Conservation (phyloP, 106 monocot species). For the Platanthera zijinensis region DNA sequence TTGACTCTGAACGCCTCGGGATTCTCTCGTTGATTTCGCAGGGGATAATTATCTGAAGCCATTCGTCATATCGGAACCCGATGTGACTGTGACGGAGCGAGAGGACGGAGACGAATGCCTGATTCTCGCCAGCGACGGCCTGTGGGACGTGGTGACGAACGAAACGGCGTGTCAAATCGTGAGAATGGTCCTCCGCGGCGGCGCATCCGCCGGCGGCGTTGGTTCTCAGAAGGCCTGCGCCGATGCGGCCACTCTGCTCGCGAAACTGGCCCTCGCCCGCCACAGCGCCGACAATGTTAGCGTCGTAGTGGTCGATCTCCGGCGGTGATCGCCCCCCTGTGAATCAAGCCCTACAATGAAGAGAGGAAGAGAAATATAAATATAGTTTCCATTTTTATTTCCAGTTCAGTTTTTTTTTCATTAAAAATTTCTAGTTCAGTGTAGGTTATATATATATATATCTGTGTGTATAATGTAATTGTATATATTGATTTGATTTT, state of each 20-base stretch:
- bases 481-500: too few relatives aligned
- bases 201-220: not conserved
- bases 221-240: slow-evolving; percentile 53
- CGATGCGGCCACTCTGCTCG: slow-evolving; percentile 64
- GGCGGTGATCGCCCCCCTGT: not conserved
- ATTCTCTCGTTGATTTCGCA: not conserved
- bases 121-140: slow-evolving; percentile 64
- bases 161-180: slow-evolving; percentile 49
- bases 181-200: slow-evolving; percentile 32
- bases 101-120: slow-evolving; percentile 48
- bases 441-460: too few relatives aligned
- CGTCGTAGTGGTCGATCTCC: slow-evolving; percentile 72
- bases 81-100: slow-evolving; percentile 47
- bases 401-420: too few relatives aligned
- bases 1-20: not conserved
- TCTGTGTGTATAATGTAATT: too few relatives aligned
- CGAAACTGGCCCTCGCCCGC: slow-evolving; percentile 70
- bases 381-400: too few relatives aligned
- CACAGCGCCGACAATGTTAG: slow-evolving; percentile 64
- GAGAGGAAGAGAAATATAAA: too few relatives aligned
- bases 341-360: too few relatives aligned
- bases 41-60: slow-evolving; percentile 61
- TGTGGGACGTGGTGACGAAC: slow-evolving; percentile 74
- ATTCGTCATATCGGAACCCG: slow-evolving; percentile 55
- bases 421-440: too few relatives aligned